Base-by-base conservation (phyloP, 495 filamentous ascomycete genomes). In the Chaetomium cochliodes region DNA sequence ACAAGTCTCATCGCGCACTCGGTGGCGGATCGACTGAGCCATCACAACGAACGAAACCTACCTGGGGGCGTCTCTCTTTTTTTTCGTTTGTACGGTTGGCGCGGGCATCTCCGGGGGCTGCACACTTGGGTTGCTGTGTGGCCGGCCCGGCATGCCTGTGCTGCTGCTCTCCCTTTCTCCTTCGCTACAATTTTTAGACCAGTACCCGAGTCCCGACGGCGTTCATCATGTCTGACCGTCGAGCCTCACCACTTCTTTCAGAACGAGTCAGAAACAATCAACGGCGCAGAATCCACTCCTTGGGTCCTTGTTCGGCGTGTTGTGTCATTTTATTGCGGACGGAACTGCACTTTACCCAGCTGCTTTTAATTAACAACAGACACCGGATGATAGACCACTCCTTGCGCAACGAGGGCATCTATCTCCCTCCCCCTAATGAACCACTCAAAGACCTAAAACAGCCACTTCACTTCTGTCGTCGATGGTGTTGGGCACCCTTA, bases 21-120 rank as follows among this genome's bases (percentile, higher is more conserved):
- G 47, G 37, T 55, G 77, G 76, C 77, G 71, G 70, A 76, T 77
- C 76, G 72, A 77, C 75, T 72, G 53, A 62, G 61, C 70, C 70
- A 70, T 69, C 72, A 70, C 30, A 44, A 44, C 51, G 57, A 58
- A 64, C 41, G 23, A 49, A 41, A 25, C 33, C 23, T 20, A 33
- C 22, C 39, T 39, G 28, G 37, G 15, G 60, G 33, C 39, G 50
- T 50, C 51, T 56, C 39, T 28, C 37, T n/a, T n/a, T 41, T 44
- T 20, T 50, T 51, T 63, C 53, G 61, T 63, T 62, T 57, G 61
- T 49, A 11, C 30, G 42, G 53, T 12, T 28, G 37, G 47, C 16
- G 42, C 26, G 28, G 42, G 42, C 61, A 63, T 63, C 50, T 62
- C 37, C 2, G 41, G 51, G 37, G 37, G n/a, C 8, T 20, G 7